phyloP scores from a whole-genome alignment of 495 filamentous ascomycete species.

The Echria macrotheca region DNA sequence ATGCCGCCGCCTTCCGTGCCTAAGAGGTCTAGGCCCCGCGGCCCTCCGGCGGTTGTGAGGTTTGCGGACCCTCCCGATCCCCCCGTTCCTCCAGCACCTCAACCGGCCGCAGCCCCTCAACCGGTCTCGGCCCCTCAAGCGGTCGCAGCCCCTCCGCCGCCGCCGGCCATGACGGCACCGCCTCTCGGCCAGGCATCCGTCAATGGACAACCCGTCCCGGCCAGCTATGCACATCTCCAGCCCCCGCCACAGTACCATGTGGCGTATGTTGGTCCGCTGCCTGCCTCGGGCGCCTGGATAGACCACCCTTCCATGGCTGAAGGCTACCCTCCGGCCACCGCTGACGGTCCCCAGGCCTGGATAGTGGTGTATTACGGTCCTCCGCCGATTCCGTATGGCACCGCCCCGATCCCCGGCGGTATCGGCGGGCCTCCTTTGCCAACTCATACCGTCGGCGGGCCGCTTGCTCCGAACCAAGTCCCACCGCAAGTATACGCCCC shows the following conservation, averaged over 20 bases:
- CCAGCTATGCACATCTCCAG: no score
- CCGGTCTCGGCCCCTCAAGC: neutral
- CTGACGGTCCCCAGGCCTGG: neutral
- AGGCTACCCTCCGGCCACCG: neutral
- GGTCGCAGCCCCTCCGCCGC: neutral
- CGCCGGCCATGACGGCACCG: neutral
- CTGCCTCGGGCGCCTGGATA: neutral
- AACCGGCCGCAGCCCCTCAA: neutral
- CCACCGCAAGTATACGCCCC: no score
- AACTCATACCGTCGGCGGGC: neutral
- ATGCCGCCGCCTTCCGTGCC: neutral
- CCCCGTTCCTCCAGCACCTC: neutral
- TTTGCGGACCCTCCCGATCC: neutral
- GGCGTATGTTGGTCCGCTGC: neutral
- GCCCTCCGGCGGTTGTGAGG: neutral
- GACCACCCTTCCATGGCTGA: constrained; percentile 1
- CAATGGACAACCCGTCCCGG: neutral
- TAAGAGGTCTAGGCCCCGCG: neutral
- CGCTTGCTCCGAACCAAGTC: no score
- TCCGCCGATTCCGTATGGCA: neutral
- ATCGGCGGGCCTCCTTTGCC: neutral
- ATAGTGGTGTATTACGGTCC: neutral
- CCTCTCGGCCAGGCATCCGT: neutral
- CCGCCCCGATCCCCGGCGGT: neutral
- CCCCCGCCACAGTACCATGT: neutral